A percentile compares a stretch with the other conserved stretches of the same genome.
phyloP scores from a whole-genome alignment of 495 filamentous ascomycete species.

The Neurospora sp. region DNA sequence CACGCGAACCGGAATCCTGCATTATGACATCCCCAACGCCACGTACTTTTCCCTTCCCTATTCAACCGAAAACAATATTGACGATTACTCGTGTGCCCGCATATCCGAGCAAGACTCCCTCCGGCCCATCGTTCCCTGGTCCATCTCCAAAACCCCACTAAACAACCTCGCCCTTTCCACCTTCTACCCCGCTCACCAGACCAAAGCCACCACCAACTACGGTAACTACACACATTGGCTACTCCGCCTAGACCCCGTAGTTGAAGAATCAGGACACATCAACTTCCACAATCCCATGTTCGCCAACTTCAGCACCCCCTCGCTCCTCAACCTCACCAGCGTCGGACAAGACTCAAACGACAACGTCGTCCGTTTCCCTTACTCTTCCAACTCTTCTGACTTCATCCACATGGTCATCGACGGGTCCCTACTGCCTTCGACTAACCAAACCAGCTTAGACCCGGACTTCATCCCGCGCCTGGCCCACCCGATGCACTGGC shows the following conservation, averaged over 20 bases:
- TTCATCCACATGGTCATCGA: conserved; percentile 12
- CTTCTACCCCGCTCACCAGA: conserved; percentile 9
- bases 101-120: conserved; percentile 6
- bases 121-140: conserved; percentile 13
- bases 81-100: background rate
- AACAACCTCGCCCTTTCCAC: conserved; percentile 3
- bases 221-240: conserved; percentile 13
- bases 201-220: conserved; percentile 3
- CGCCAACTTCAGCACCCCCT: conserved; percentile 3
- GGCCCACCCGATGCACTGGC: conserved; percentile 34
- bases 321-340: conserved; percentile 2
- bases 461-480: background rate
- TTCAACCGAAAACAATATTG: background rate
- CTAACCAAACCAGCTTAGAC: background rate
- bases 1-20: conserved; percentile 18
- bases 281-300: conserved; percentile 2
- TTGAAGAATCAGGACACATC: background rate
- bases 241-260: conserved; percentile 20
- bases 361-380: background rate
- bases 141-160: conserved; percentile 1
- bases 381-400: background rate
- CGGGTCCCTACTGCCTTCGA: background rate
- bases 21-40: conserved; percentile 11
- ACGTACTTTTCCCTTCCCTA: background rate
- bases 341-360: background rate